Evolutionary conservation across 2,329 filamentous ascomycete genomes (phyloP), one percentile per base, ranked within the genome.

Genomic region (Fusarium hostae): DNA sequence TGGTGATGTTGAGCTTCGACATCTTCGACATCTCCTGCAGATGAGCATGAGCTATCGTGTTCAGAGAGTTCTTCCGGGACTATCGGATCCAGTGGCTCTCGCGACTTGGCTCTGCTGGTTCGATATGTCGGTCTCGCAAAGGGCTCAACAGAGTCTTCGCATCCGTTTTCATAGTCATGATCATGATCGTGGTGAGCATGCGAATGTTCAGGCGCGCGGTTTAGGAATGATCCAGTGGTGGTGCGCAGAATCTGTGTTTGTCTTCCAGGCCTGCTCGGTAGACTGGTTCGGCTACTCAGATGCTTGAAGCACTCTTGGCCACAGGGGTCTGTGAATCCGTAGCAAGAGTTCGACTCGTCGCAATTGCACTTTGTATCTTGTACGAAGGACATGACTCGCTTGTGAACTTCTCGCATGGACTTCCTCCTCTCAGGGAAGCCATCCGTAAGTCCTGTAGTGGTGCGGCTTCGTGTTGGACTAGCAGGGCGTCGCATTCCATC

Each of bases 1-100:
- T 99, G 95, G 78, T 99, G 95, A 78, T 98, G 94, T 66, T 85
- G 84, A 9, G 83, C 82, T 66, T 88, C 86, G 9, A 82, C n/a
- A 57, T 88, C 47, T 37, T 87, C 86, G 4, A 79, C 81, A 13
- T 82, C 79, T 8, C 78, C 74, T 52, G 72, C 71, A 32, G 78
- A 76, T 8, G 77, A 75, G 58, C 76, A 78, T 24, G 70, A 77
- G 18, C 72, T 67, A 20, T 71, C 68, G 48, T 77, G 75, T 10
- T 76, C 72, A n/a, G 74, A 69, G 5, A 66, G 62, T 11, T 68
- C 59, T 47, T 74, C 73, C 8, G 78, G 73, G 9, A 75, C 72
- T 13, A 67, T 68, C 30, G 75, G 72, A 6, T 78, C 74, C 11
- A 82, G 63, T 6, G 81, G 77, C 9, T 83, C 82, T 15, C 81